These are phyloP conservation scores for Poteriospumella lacustris DNA, from an alignment of 108 stramenopile species.

Conservation along the genomic window DNA sequence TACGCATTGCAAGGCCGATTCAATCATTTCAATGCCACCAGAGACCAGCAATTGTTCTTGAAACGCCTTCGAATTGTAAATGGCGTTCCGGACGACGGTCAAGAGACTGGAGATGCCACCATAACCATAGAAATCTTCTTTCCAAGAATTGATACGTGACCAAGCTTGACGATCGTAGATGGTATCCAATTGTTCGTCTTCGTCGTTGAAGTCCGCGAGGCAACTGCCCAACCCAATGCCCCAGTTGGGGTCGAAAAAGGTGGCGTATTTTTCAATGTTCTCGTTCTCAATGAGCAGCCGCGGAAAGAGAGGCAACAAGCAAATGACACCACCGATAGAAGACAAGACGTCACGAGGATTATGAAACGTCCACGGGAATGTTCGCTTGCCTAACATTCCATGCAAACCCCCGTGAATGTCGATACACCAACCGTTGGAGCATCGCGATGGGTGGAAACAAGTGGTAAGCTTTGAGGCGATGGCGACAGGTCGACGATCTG, in stretches of 20 bases:
- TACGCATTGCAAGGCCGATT: constrained; percentile 9
- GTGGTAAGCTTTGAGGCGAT: neutral
- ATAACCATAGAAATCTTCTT: constrained; percentile 8
- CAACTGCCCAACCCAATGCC: neutral
- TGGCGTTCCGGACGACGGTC: neutral
- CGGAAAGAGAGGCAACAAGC: constrained; percentile 23
- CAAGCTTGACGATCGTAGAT: neutral
- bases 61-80: neutral
- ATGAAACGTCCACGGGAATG: neutral
- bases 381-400: neutral
- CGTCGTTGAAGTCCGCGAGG: neutral
- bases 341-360: neutral
- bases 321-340: constrained; percentile 20
- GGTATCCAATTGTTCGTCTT: neutral
- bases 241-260: too few species aligned
- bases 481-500: neutral
- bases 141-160: neutral
- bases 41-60: neutral
- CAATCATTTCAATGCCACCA: constrained; percentile 17
- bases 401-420: neutral
- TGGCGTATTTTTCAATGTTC: too few species aligned
- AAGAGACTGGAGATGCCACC: neutral
- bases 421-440: neutral
- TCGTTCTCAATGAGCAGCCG: constrained; percentile 12
- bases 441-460: constrained; percentile 1